Percentiles rank a stretch among this genome's conserved stretches.
These are phyloP conservation scores for Phaseolus lunatus DNA, from an alignment of 306 rosid genomes.

Conservation along the genomic window DNA sequence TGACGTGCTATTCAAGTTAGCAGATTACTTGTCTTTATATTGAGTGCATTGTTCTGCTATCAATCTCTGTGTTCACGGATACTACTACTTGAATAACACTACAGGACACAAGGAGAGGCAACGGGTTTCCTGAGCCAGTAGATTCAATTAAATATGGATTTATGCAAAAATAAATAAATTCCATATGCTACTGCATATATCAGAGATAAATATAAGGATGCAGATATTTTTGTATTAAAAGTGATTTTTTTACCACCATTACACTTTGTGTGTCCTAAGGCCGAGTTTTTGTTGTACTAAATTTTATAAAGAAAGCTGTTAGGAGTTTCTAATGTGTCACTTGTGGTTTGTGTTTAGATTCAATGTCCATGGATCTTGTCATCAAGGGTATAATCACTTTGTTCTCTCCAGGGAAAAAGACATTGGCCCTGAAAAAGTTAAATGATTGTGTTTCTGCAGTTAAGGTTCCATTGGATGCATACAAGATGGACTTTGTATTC, in stretches of 20 bases:
- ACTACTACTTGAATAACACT: too few species aligned
- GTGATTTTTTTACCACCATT: constrained; percentile 4
- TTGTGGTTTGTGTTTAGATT: constrained; percentile 16
- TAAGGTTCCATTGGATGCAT: constrained; percentile 90
- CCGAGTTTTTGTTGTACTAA: too few species aligned
- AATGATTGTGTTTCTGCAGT: constrained; percentile 66
- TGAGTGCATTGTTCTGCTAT: too few species aligned
- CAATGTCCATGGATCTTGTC: constrained; percentile 27
- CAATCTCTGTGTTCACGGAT: too few species aligned
- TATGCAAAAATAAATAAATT: neutral
- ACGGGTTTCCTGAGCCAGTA: neutral
- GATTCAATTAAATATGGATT: constrained; percentile 3
- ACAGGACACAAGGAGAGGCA: too few species aligned
- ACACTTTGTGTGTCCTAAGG: neutral
- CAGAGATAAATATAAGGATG: constrained; percentile 35
- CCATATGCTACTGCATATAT: neutral
- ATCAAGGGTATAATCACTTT: constrained; percentile 20
- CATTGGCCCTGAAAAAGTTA: constrained; percentile 40
- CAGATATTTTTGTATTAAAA: constrained; percentile 10
- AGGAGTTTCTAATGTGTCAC: constrained; percentile 13
- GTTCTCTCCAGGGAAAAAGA: constrained; percentile 34
- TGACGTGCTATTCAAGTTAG: too few species aligned
- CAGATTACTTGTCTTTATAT: too few species aligned
- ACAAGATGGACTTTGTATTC: constrained; percentile 95
- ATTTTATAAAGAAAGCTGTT: constrained; percentile 24